Evolutionary conservation across 176 grass and related monocot genomes (phyloP).

Genomic region (Neostapfia colusana): DNA sequence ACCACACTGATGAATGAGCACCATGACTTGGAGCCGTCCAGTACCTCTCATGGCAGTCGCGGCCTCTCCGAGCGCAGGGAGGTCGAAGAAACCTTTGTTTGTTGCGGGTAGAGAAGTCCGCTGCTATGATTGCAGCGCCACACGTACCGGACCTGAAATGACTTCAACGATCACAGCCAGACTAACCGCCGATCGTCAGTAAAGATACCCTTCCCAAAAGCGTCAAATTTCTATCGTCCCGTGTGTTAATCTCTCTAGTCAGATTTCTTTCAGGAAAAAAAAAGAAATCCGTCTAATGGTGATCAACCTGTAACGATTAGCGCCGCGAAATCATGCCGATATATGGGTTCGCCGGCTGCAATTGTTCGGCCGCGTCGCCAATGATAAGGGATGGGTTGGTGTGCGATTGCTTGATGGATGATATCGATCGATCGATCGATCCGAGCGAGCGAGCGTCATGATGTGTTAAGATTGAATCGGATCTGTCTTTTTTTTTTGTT

Average conservation of each 20-base stretch:
- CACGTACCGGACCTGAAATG: no score
- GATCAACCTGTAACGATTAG: slow-evolving; percentile 35
- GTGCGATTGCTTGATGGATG: not conserved
- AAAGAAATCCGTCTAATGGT: slow-evolving; percentile 25
- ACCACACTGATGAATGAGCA: not conserved
- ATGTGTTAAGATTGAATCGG: slow-evolving; percentile 16
- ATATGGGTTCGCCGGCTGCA: not conserved
- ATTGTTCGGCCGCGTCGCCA: slow-evolving; percentile 25
- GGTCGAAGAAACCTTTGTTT: not conserved
- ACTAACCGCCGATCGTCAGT: not conserved
- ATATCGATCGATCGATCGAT: not conserved
- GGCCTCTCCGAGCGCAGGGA: not conserved
- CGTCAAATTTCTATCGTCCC: not conserved
- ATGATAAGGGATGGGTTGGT: slow-evolving; percentile 34
- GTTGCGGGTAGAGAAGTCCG: not conserved
- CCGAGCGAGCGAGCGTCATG: not conserved
- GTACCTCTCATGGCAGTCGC: slow-evolving; percentile 5
- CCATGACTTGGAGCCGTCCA: not conserved
- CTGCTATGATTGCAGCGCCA: slow-evolving; percentile 12
- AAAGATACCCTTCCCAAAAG: slow-evolving; percentile 1
- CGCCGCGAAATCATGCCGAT: slow-evolving; percentile 1
- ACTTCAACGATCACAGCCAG: slow-evolving; percentile 26
- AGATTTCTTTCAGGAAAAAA: no score
- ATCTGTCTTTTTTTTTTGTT: not conserved
- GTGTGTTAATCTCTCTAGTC: slow-evolving; percentile 8